Conservation (phyloP, 75 land plant genomes). For the Cunninghamia lanceolata region DNA sequence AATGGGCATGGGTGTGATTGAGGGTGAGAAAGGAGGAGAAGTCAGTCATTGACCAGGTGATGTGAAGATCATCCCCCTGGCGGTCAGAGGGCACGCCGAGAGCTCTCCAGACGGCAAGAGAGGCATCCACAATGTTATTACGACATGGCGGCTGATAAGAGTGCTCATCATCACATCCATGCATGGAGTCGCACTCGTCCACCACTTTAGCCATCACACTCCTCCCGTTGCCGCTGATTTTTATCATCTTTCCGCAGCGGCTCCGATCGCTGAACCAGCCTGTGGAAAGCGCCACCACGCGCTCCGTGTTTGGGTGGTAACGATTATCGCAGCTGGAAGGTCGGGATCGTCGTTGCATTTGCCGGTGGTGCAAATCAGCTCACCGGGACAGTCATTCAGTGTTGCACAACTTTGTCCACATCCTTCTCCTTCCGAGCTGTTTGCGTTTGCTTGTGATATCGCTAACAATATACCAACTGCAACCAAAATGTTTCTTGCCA, state of each 20-base stretch:
- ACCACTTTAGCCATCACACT: constrained; percentile 42
- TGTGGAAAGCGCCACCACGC: constrained; percentile 58
- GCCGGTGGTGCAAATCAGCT: too few species aligned
- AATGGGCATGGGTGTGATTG: too few species aligned
- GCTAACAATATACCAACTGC: too few species aligned
- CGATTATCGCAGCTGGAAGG: constrained; percentile 30
- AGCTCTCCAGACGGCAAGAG: constrained; percentile 34
- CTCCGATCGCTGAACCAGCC: too few species aligned
- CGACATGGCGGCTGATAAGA: constrained; percentile 53
- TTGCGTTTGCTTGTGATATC: too few species aligned
- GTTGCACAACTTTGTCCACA: too few species aligned
- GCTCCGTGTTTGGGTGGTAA: constrained; percentile 35
- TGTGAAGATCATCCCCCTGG: too few species aligned
- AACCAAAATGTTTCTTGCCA: too few species aligned
- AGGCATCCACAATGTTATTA: constrained; percentile 52
- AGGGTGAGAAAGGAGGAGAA: not conserved
- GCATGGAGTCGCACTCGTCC: constrained; percentile 57
- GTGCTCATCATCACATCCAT: too few species aligned
- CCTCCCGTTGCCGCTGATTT: constrained; percentile 36
- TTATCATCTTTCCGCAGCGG: constrained; percentile 30
- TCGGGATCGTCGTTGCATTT: constrained; percentile 18
- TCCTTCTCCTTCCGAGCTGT: too few species aligned
- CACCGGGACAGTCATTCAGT: too few species aligned
- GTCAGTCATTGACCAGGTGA: constrained; percentile 21
- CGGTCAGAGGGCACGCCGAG: too few species aligned